Conservation (phyloP, 305 asterid genomes). For the Plantago rigida region DNA sequence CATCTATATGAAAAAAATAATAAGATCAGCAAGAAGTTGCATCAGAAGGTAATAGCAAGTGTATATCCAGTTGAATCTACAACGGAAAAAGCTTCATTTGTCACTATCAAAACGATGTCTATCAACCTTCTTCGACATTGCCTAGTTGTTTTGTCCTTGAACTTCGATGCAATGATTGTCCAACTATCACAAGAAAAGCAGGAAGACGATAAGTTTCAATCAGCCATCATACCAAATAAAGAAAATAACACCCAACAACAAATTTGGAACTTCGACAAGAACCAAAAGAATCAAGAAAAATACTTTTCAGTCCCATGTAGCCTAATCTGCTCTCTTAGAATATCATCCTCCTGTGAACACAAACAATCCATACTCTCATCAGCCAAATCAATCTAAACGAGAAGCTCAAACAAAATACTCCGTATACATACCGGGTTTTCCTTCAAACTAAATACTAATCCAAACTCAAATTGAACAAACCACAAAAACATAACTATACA, state of each 20-base stretch:
- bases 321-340: slow-evolving; percentile 85
- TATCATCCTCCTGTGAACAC: slow-evolving; percentile 81
- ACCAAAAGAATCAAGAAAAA: slow-evolving; percentile 23
- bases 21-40: slow-evolving; percentile 16
- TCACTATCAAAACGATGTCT: slow-evolving; percentile 25
- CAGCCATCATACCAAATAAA: slow-evolving; percentile 11
- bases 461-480: neutral
- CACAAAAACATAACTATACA: neutral
- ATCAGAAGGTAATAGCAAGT: neutral
- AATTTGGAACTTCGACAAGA: slow-evolving; percentile 11
- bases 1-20: slow-evolving; percentile 52
- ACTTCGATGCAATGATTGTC: slow-evolving; percentile 83
- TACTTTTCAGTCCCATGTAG: slow-evolving; percentile 90
- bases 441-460: neutral
- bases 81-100: neutral
- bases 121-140: slow-evolving; percentile 97
- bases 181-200: slow-evolving; percentile 44
- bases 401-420: neutral
- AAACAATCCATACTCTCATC: slow-evolving; percentile 22
- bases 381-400: slow-evolving; percentile 11
- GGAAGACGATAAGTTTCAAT: slow-evolving; percentile 28
- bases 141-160: slow-evolving; percentile 92
- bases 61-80: neutral
- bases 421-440: no score
- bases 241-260: slow-evolving; percentile 25